Base-by-base conservation (phyloP, 768 basidiomycete species). In the Leucocoprinus sp. region DNA sequence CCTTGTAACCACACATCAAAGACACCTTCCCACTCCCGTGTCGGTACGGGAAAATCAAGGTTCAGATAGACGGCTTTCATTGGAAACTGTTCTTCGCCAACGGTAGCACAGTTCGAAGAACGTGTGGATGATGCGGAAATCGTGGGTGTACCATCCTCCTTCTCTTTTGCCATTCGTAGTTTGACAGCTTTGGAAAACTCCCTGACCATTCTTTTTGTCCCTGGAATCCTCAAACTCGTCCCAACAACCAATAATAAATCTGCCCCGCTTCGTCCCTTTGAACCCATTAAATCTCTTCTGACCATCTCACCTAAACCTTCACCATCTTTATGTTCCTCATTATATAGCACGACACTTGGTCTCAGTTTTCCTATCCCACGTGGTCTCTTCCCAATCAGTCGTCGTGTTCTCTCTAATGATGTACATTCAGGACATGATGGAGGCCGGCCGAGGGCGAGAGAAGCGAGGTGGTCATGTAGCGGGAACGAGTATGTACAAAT, bases 1-100 rank as follows among this genome's bases (percentile, higher is more conserved):
- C 92, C 90, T 54, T 91, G 79, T 44, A 92, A 62, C 87, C 90
- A 95, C 29, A 77, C 75, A 62, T 96, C 92, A 53, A 96, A 93
- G 2, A 93, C 82, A 6, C 80, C 84, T 50, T 87, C 84, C 90
- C 89, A 93, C 51, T 92, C 89, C 43, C 84, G 71, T 6, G 80
- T 80, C 3, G 89, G 89, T 7, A 82, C 78, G 1, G 89, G 89
- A 59, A 90, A 90, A 50, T 93, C 90, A 29, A 86, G 64, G 61
- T 95, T 95, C 46, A 95, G 70, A 61, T 88, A 92, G 14, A 93
- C 70, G 3, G 84, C 75, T 58, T 76, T 80, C 38, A 84, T 65
- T 3, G 75, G 68, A 18, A 68, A 65, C 45, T 31, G 31, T 31
- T 31, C 31, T 31, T 73, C 74, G 11, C 76, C 79, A 11, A 82